A percentile compares a stretch with the other conserved stretches of the same genome.
phyloP scores from a whole-genome alignment of 306 rosid species.

The Pachyrhizus erosus region DNA sequence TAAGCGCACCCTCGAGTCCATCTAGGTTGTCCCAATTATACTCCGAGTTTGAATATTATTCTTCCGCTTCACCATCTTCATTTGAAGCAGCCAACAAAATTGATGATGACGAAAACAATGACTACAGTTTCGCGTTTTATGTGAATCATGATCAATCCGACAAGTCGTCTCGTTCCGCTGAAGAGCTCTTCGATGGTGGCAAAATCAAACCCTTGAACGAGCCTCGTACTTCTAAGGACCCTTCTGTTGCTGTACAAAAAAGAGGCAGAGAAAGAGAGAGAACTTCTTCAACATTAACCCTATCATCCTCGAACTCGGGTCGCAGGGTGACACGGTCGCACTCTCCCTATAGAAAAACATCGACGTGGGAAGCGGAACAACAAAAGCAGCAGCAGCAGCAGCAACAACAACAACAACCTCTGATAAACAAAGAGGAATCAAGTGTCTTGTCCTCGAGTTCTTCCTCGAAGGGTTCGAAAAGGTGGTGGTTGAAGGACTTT shows the following conservation, averaged over 20 bases:
- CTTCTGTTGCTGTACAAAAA: constrained; percentile 6
- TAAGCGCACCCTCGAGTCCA: constrained; percentile 88
- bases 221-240: background rate
- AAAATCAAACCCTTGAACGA: constrained; percentile 58
- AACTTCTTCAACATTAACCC: constrained; percentile 11
- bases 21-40: constrained; percentile 58
- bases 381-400: too few relatives aligned
- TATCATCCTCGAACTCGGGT: constrained; percentile 54
- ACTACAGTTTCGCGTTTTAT: constrained; percentile 69
- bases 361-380: constrained; percentile 62
- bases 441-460: constrained; percentile 17
- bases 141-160: constrained; percentile 51
- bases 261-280: constrained; percentile 79
- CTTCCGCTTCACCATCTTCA: background rate
- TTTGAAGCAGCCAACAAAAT: background rate
- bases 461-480: constrained; percentile 57
- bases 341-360: constrained; percentile 71
- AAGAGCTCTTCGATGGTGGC: constrained; percentile 86
- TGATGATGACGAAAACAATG: background rate
- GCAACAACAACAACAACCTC: constrained; percentile 33
- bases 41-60: constrained; percentile 51
- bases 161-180: constrained; percentile 73
- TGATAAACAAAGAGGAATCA: constrained; percentile 23
- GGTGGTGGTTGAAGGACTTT: constrained; percentile 81
- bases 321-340: constrained; percentile 73